Base-by-base conservation (phyloP, 306 rosid species). In the Phaseolus lunatus region DNA sequence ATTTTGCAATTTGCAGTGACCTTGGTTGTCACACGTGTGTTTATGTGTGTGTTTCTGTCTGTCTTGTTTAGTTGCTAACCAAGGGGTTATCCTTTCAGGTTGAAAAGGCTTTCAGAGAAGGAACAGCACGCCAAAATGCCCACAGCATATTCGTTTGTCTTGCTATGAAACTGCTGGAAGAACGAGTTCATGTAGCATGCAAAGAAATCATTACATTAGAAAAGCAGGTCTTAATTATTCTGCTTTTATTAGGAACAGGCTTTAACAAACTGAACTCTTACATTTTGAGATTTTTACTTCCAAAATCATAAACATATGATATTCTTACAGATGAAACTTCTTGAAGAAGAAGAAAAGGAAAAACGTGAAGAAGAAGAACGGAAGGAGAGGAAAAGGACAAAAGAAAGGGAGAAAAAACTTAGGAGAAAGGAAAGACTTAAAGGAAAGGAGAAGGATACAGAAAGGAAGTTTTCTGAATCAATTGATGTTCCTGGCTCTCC, bases 91-190 rank as follows among this genome's bases (percentile, higher is more conserved):
- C 70, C 71, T 83, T 87, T 81, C 90, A 96, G 99, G 98, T 96
- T 80, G 99, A 96, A 77, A 96, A 96, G 80, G 98, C 99, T 49
- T 96, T 96, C 82, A 86, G 99, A 87, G 99, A 96, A 91, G 99
- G 99, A 80, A 96, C 99, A 52, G 98, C 99, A 7, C 99, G 99
- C 82, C 99, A 96, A 93, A 96, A 96, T 91, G 98, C 99, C 3
- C 98, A 96, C 82, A 91, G 99, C 85, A 91, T 96, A 79, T 96
- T 96, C 75, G 98, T 96, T 41, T 96, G 97, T 82, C 97, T 96
- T 82, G 97, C 97, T 53, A 86, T 93, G 68, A 91, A 96, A 81
- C 85, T 96, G 80, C 91, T 96, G 82, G 99, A 96, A 88, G 99
- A 96, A 73, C 93, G 93, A 39, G 94, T 93, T 76, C 98, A 91